phyloP scores from a whole-genome alignment of 2,329 filamentous ascomycete genomes.

The Xylariomycetidae sp. region DNA sequence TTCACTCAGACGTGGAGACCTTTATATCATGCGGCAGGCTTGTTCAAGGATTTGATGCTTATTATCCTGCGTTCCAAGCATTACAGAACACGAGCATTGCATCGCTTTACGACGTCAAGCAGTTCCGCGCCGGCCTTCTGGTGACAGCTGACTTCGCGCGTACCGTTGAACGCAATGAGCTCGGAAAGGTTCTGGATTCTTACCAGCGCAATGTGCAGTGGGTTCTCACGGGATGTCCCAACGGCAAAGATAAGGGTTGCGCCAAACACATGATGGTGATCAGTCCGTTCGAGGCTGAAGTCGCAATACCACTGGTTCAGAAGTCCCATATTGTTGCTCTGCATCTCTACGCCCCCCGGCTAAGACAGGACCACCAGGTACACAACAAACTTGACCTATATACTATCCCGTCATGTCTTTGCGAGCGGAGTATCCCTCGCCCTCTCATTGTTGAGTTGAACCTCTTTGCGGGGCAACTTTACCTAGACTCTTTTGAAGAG shows the following conservation, averaged over 20 bases:
- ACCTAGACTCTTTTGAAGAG: conserved; percentile 48
- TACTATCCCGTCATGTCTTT: conserved; percentile 9
- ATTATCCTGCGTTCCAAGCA: conserved; percentile 40
- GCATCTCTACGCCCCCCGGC: conserved; percentile 17
- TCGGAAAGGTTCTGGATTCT: conserved; percentile 5
- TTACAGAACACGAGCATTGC: conserved; percentile 37
- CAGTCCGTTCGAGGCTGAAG: conserved; percentile 20
- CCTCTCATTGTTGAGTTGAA: conserved; percentile 44
- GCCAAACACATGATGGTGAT: conserved; percentile 16
- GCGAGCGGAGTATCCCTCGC: conserved; percentile 7
- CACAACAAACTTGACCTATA: conserved; percentile 17
- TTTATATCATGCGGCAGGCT: conserved; percentile 37
- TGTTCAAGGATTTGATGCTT: conserved; percentile 23
- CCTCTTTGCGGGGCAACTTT: conserved; percentile 65
- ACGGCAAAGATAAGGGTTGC: neutral
- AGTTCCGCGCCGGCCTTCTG: conserved; percentile 31
- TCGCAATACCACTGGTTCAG: conserved; percentile 10
- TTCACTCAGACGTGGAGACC: conserved; percentile 37
- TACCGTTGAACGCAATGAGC: conserved; percentile 2
- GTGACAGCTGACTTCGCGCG: conserved; percentile 13
- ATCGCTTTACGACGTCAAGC: conserved; percentile 21
- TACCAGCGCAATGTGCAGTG: conserved; percentile 17
- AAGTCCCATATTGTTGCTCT: conserved; percentile 8
- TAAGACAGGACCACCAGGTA: conserved; percentile 4
- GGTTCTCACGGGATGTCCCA: conserved; percentile 11